These are phyloP conservation scores for Sarocladiaceae sp. DNA, from an alignment of 2,329 filamentous ascomycete species.

Conservation along the genomic window DNA sequence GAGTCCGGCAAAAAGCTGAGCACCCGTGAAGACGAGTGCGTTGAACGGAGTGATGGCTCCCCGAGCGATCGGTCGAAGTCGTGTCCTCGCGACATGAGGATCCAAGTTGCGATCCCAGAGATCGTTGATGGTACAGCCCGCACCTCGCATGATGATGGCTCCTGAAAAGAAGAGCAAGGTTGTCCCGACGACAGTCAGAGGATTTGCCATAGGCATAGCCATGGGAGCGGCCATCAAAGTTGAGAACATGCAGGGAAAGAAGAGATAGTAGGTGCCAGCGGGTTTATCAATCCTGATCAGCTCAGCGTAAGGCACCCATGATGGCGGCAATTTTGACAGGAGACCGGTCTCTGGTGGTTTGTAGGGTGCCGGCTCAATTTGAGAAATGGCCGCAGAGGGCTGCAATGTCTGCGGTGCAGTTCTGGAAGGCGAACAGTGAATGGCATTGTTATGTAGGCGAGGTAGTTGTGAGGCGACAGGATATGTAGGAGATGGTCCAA, in stretches of 20 bases:
- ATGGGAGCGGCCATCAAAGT: conserved; percentile 75
- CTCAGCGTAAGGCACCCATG: conserved; percentile 77
- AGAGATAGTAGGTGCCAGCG: conserved; percentile 78
- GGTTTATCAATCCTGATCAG: conserved; percentile 79
- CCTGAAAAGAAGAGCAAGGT: conserved; percentile 69
- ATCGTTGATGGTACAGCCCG: conserved; percentile 86
- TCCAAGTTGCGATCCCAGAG: conserved; percentile 88
- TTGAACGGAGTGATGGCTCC: conserved; percentile 68
- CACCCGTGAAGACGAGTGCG: conserved; percentile 71
- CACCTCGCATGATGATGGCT: conserved; percentile 80
- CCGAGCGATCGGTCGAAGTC: conserved; percentile 75
- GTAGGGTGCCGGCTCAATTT: conserved; percentile 39
- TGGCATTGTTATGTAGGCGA: background rate
- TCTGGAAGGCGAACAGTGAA: background rate
- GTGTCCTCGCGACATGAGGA: conserved; percentile 71
- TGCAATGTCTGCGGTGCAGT: background rate
- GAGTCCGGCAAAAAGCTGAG: conserved; percentile 71
- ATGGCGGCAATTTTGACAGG: conserved; percentile 62
- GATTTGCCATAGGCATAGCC: conserved; percentile 54
- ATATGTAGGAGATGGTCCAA: background rate
- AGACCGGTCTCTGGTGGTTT: conserved; percentile 67
- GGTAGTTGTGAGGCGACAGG: background rate
- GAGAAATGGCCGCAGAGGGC: background rate
- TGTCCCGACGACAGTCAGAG: conserved; percentile 59
- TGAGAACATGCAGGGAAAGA: conserved; percentile 81